These are phyloP conservation scores for Neofusicoccum parvum DNA, from an alignment of 2,329 filamentous ascomycete genomes.

Conservation along the genomic window DNA sequence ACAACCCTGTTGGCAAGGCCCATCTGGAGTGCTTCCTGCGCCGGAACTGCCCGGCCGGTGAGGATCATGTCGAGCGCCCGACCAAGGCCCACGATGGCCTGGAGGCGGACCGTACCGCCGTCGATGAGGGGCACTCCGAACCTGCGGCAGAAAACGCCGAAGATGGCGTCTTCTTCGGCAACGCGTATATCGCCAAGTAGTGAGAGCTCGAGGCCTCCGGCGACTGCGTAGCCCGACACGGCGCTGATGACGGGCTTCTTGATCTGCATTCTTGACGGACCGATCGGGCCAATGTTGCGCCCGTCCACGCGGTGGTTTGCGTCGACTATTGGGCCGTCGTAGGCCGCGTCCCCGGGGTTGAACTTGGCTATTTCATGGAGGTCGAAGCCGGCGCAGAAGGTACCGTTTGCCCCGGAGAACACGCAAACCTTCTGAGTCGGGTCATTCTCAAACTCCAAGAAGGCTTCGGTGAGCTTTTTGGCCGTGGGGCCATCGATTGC, in stretches of 20 bases:
- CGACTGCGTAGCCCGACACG: conserved; percentile 57
- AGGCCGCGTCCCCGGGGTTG: neutral
- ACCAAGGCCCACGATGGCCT: conserved; percentile 55
- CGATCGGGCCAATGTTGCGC: conserved; percentile 53
- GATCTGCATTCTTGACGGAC: conserved; percentile 53
- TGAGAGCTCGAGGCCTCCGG: conserved; percentile 56
- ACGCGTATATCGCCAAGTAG: conserved; percentile 58
- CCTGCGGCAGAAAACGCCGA: conserved; percentile 59
- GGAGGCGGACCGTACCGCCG: conserved; percentile 57
- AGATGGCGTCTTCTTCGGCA: conserved; percentile 55
- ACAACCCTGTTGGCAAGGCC: no score
- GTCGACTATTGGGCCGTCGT: conserved; percentile 19
- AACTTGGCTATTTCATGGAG: conserved; percentile 48
- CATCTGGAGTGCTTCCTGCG: conserved; percentile 46
- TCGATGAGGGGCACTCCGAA: conserved; percentile 57
- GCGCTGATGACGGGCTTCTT: conserved; percentile 57
- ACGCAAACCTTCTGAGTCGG: conserved; percentile 55
- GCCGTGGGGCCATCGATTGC: conserved; percentile 56
- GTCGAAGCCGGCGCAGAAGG: conserved; percentile 59
- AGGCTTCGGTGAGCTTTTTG: conserved; percentile 50
- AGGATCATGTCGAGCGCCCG: conserved; percentile 54
- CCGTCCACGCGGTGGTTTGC: conserved; percentile 37
- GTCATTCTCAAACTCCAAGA: conserved; percentile 55
- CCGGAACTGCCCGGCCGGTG: conserved; percentile 53
- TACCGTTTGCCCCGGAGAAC: conserved; percentile 49